Conservation (phyloP, 1,284 basidiomycete species). For the Ceratobasidium sp. region DNA sequence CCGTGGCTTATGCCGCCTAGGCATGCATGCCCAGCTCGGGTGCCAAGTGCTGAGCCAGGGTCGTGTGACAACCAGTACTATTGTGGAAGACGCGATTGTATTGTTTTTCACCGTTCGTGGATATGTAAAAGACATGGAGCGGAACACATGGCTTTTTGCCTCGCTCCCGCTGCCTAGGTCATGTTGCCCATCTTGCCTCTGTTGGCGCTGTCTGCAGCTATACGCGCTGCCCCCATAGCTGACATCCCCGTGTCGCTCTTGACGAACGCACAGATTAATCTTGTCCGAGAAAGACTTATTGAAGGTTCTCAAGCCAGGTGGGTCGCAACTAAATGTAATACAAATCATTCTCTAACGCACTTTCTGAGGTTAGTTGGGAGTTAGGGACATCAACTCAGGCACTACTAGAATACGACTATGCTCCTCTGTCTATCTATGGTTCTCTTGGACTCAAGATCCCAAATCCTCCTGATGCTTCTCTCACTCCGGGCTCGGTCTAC, state of each 20-base stretch:
- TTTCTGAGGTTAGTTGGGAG: conserved; percentile 17
- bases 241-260: conserved; percentile 20
- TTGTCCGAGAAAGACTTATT: conserved; percentile 22
- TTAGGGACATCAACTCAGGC: conserved; percentile 29
- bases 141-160: not conserved
- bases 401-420: conserved; percentile 39
- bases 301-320: conserved; percentile 23
- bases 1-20: not conserved
- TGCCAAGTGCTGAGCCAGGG: conserved; percentile 14
- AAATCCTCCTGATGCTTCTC: conserved; percentile 27
- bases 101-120: conserved; percentile 2
- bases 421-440: conserved; percentile 33
- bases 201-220: not conserved
- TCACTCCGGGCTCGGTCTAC: conserved; percentile 32
- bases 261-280: conserved; percentile 7
- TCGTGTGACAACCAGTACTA: conserved; percentile 14
- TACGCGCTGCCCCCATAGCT: conserved; percentile 3
- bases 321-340: not conserved
- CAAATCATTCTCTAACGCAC: not conserved
- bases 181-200: not conserved
- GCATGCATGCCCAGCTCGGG: not conserved
- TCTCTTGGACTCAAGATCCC: conserved; percentile 26
- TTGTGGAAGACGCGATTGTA: not conserved
- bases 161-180: not conserved
- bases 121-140: conserved; percentile 18